phyloP scores from a whole-genome alignment of 805 yeast species.

The Metschnikowia drakensbergensis region DNA sequence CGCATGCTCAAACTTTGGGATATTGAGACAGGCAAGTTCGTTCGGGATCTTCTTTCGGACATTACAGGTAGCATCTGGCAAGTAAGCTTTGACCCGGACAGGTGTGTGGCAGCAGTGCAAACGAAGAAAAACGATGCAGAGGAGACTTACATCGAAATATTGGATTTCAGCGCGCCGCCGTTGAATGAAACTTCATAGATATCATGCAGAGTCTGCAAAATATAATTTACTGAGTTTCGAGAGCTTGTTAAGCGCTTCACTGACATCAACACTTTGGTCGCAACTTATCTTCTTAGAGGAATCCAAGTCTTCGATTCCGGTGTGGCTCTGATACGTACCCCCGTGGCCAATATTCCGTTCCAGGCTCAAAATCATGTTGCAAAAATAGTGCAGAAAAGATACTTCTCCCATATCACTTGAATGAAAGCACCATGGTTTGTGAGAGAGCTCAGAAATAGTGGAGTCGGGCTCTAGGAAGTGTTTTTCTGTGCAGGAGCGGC shows the following conservation, averaged over 20 bases:
- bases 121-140: conserved; percentile 42
- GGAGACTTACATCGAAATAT: conserved; percentile 73
- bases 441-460: conserved; percentile 17
- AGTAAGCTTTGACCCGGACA: conserved; percentile 75
- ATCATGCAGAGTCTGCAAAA: conserved; percentile 17
- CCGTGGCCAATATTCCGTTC: conserved; percentile 23
- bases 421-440: conserved; percentile 37
- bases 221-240: conserved; percentile 35
- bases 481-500: conserved; percentile 36
- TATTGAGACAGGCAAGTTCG: conserved; percentile 67
- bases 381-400: conserved; percentile 22
- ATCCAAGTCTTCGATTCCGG: conserved; percentile 15
- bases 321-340: conserved; percentile 22
- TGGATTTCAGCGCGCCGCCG: conserved; percentile 59
- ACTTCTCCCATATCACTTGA: conserved; percentile 13
- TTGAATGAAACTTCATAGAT: conserved; percentile 5
- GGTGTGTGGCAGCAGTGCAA: conserved; percentile 91
- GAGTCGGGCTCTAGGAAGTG: conserved; percentile 21
- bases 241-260: conserved; percentile 32
- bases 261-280: conserved; percentile 25
- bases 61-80: conserved; percentile 92
- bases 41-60: conserved; percentile 69
- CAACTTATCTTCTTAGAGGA: conserved; percentile 14
- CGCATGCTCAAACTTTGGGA: conserved; percentile 87
- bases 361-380: conserved; percentile 21